These are phyloP conservation scores for Fomitopsis serialis DNA, from an alignment of 768 basidiomycete genomes.

Conservation along the genomic window DNA sequence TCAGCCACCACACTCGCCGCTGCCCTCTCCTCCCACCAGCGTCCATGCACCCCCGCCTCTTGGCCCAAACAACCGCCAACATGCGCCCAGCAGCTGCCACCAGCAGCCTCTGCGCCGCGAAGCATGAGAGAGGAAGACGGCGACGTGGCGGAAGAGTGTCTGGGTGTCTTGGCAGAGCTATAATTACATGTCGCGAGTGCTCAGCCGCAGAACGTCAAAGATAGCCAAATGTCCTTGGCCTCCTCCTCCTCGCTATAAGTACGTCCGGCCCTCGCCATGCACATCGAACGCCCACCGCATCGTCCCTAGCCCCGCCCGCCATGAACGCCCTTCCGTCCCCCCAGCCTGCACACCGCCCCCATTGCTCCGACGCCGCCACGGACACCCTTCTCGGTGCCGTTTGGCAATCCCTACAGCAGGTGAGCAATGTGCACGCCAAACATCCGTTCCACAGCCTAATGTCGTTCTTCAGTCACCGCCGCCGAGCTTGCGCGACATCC, in stretches of 20 bases:
- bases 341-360: constrained; percentile 13
- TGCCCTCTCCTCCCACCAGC: too few relatives aligned
- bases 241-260: constrained; percentile 2
- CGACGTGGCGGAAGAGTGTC: not conserved
- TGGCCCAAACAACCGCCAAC: not conserved
- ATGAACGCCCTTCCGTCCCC: constrained; percentile 25
- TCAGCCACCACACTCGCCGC: not conserved
- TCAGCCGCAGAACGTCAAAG: constrained; percentile 31
- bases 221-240: constrained; percentile 42
- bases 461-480: constrained; percentile 57
- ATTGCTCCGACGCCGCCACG: constrained; percentile 17
- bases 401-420: constrained; percentile 44
- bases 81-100: too few relatives aligned
- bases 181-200: constrained; percentile 27
- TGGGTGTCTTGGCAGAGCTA: constrained; percentile 23
- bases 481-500: constrained; percentile 79
- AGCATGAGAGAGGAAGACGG: not conserved
- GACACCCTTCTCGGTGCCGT: constrained; percentile 36
- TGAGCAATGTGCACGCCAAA: constrained; percentile 12
- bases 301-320: constrained; percentile 14
- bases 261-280: constrained; percentile 6
- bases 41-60: not conserved
- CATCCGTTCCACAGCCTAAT: not conserved
- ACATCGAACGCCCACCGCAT: constrained; percentile 2
- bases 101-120: not conserved